Evolutionary conservation across 768 basidiomycete species (phyloP).

Genomic region (Phanerodontia chrysosporium): DNA sequence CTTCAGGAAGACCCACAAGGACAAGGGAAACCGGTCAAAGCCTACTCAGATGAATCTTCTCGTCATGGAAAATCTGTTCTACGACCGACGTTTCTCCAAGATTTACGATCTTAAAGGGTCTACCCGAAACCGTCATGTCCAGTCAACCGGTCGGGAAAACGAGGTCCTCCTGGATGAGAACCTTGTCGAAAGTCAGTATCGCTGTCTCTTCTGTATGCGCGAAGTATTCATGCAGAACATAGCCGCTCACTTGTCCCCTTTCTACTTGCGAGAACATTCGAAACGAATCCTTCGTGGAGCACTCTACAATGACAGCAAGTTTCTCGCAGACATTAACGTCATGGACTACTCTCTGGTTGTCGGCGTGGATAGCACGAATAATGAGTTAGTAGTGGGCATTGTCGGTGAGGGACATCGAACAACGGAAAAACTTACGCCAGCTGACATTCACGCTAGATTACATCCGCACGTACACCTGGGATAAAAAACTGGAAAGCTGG

Average conservation of each 20-base stretch:
- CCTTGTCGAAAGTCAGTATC: constrained; percentile 70
- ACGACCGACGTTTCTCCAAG: constrained; percentile 86
- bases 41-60: constrained; percentile 91
- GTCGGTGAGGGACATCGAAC: constrained; percentile 66
- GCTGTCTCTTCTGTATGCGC: no score
- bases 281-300: constrained; percentile 90
- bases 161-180: constrained; percentile 97
- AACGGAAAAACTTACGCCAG: background rate
- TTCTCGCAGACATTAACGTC: constrained; percentile 89
- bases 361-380: constrained; percentile 84
- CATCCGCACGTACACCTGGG: constrained; percentile 95
- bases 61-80: constrained; percentile 98
- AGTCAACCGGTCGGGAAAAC: constrained; percentile 83
- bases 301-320: constrained; percentile 92
- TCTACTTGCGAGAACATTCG: constrained; percentile 94
- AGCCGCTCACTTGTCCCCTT: constrained; percentile 85
- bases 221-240: background rate
- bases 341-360: constrained; percentile 98
- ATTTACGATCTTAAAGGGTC: constrained; percentile 98
- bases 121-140: constrained; percentile 88
- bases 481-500: constrained; percentile 98
- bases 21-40: constrained; percentile 65
- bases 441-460: constrained; percentile 55
- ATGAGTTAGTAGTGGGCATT: constrained; percentile 94
- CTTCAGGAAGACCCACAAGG: constrained; percentile 77